Evolutionary conservation across 2,329 filamentous ascomycete species (phyloP), one percentile per base, ranked within the genome.

Genomic region (Alternaria infectoria): DNA sequence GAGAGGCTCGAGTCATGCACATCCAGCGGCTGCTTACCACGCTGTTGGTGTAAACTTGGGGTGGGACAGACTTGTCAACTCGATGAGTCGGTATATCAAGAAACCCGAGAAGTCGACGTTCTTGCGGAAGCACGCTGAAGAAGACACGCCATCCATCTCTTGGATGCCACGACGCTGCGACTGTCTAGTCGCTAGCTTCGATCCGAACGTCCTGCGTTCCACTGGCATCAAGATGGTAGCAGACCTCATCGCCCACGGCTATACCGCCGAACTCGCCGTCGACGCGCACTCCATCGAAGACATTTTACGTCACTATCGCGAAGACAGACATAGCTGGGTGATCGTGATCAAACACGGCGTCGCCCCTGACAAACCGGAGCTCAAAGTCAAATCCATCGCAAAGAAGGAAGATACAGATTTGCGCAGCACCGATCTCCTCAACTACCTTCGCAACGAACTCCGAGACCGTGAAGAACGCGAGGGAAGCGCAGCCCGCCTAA

Each of bases 31-130:
- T 3, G 69, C 79, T 3, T 88, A 89, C 19, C 93, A 96, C 75
- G 95, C 93, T 6, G 96, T 98, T 11, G 96, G 96, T 1, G 95
- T 98, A 76, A 96, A 93, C 74, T 83, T 98, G 44, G 92, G 92
- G 23, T 96, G 94, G 89, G 94, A 97, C 72, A 89, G 91, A 61
- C 83, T 97, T 5, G 90, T 90, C 7, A 88, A 88, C 44, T 84
- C 85, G 2, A 88, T 92, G 76, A 73, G 72, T 12, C 84, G 85
- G 32, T 85, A 86, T 67, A 74, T 87, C 12, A 84, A 84, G 64
- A 81, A 81, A 25, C 74, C 79, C 11, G 76, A 80, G 25, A 86
- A 83, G 60, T 73, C 76, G 1, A 64, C 79, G 3, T 92, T 90
- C 65, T 77, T 91, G n/a, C 94, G 92, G 79, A 92, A 91, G 71